Percentiles rank a stretch among this genome's conserved stretches.
Conservation (phyloP, 331 rosid genomes). For the Malus hybrid region DNA sequence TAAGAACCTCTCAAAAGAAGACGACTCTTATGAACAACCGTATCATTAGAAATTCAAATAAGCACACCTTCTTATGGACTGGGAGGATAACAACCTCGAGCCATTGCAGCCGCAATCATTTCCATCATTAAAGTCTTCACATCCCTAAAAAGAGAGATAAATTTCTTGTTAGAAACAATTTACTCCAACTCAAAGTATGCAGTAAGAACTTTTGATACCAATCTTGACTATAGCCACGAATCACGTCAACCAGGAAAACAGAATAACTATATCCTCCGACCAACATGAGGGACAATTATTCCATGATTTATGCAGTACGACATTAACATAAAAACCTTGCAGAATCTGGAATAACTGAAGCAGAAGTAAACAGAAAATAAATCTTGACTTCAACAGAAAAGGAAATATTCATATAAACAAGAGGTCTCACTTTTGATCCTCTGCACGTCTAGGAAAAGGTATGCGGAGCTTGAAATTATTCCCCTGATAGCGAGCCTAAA, state of each 20-base stretch:
- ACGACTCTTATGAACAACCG: not conserved
- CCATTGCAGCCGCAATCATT: constrained; percentile 81
- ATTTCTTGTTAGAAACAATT: not conserved
- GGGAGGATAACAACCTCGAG: constrained; percentile 32
- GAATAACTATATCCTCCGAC: not conserved
- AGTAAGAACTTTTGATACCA: not conserved
- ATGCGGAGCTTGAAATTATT: constrained; percentile 78
- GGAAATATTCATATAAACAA: constrained; percentile 13
- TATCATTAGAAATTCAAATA: constrained; percentile 10
- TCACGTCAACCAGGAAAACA: not conserved
- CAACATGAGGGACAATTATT: not conserved
- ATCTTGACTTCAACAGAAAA: not conserved
- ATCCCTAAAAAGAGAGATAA: constrained; percentile 39
- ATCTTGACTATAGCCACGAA: no score
- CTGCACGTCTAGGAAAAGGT: constrained; percentile 84
- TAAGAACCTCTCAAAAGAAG: not conserved
- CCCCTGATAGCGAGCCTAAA: constrained; percentile 67
- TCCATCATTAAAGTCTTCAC: constrained; percentile 91
- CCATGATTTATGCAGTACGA: not conserved
- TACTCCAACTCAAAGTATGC: not conserved
- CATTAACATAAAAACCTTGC: not conserved
- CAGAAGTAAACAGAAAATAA: not conserved
- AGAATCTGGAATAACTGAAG: not conserved
- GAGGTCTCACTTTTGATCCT: constrained; percentile 73
- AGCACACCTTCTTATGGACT: constrained; percentile 19